Percentiles rank a stretch among this genome's conserved stretches.
phyloP scores from a whole-genome alignment of 179 eudicot genomes.

The Heliamphora pulchella region DNA sequence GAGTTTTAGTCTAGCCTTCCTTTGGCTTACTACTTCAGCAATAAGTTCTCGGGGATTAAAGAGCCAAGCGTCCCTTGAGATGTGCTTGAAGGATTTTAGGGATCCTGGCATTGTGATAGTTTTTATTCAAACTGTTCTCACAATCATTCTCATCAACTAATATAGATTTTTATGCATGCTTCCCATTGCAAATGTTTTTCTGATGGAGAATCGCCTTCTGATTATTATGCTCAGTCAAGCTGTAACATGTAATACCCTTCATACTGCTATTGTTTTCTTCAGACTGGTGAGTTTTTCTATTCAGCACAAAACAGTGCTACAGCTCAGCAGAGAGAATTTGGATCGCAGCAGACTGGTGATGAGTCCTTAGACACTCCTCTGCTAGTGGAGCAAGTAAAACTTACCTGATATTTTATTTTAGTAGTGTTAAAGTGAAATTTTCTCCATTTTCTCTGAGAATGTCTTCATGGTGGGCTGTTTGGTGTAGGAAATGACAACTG shows the following conservation, averaged over 20 bases:
- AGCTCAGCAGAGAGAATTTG: constrained; percentile 55
- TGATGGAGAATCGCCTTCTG: background rate
- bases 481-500: constrained; percentile 56
- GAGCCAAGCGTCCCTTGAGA: background rate
- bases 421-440: background rate
- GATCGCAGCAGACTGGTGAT: constrained; percentile 52
- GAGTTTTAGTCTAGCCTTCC: background rate
- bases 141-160: no score
- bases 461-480: constrained; percentile 8
- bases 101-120: background rate
- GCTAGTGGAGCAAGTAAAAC: constrained; percentile 53
- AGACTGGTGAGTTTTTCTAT: constrained; percentile 78
- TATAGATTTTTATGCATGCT: background rate
- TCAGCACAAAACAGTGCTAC: constrained; percentile 64
- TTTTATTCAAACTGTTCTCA: background rate
- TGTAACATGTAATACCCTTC: background rate
- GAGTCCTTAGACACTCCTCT: constrained; percentile 74
- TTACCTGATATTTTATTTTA: background rate
- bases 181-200: background rate
- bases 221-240: background rate
- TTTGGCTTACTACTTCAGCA: background rate
- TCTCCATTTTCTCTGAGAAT: background rate
- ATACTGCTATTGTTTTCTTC: constrained; percentile 13
- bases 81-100: background rate
- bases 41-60: background rate